These are phyloP conservation scores for Claviceps spartinae DNA, from an alignment of 2,329 filamentous ascomycete genomes.

Conservation along the genomic window DNA sequence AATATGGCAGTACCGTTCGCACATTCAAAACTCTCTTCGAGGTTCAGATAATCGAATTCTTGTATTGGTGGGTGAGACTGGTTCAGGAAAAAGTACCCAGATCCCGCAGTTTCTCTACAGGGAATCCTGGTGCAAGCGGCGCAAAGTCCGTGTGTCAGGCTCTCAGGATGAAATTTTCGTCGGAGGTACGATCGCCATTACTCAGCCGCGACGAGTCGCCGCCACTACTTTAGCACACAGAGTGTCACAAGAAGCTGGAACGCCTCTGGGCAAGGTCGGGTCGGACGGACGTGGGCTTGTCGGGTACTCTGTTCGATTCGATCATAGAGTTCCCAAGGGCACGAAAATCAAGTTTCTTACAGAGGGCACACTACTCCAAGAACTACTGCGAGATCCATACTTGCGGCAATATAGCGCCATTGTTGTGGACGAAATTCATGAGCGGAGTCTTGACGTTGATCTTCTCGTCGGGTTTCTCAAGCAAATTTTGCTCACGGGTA, in stretches of 20 bases:
- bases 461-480: slow-evolving; percentile 79
- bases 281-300: slow-evolving; percentile 43
- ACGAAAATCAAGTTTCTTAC: slow-evolving; percentile 88
- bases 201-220: slow-evolving; percentile 84
- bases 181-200: slow-evolving; percentile 79
- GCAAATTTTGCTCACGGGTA: slow-evolving; percentile 52
- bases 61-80: slow-evolving; percentile 83
- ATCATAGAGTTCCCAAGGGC: slow-evolving; percentile 69
- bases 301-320: slow-evolving; percentile 91
- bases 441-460: slow-evolving; percentile 89
- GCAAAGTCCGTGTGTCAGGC: slow-evolving; percentile 35
- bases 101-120: slow-evolving; percentile 76
- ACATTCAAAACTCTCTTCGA: slow-evolving; percentile 52
- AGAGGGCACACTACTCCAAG: slow-evolving; percentile 90
- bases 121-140: slow-evolving; percentile 64
- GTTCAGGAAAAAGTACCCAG: slow-evolving; percentile 93
- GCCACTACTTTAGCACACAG: slow-evolving; percentile 82
- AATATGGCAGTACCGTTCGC: slow-evolving; percentile 61
- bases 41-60: slow-evolving; percentile 52
- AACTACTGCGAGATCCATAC: slow-evolving; percentile 74
- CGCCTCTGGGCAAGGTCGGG: slow-evolving; percentile 30
- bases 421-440: slow-evolving; percentile 93
- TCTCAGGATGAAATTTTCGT: slow-evolving; percentile 34
- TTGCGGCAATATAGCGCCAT: slow-evolving; percentile 78
- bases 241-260: slow-evolving; percentile 64